Base-by-base conservation (phyloP, 2,329 filamentous ascomycete genomes). In the Alternaria sp. region DNA sequence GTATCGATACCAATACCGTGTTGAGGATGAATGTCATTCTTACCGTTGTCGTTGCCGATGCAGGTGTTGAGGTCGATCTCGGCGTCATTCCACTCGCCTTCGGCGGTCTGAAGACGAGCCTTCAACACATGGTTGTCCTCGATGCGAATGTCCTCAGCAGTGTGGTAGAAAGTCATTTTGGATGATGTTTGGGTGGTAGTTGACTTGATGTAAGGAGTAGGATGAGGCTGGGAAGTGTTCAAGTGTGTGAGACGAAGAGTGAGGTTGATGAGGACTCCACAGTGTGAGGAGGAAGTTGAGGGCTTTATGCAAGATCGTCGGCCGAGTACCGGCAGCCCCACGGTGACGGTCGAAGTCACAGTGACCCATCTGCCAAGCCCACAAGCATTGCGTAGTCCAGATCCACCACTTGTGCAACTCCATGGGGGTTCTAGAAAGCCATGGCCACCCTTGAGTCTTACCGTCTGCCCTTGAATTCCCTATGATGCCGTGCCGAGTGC, bases 1-100 rank as follows among this genome's bases (percentile, higher is more conserved):
- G 10, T 11, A 43, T 46, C 9, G 57, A 51, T 59, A 18, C 5
- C 33, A 21, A 11, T 7, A 18, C 4, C 6, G n/a, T 10, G 25
- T 28, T 14, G 11, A 4, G 15, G 26, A 12, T 6, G n/a, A 8
- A n/a, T 28, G 33, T 11, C 5, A 20, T 5, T 44, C 37, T 5
- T 55, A 84, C 86, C 86, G 61, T 87, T 72, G 55, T 82, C 66
- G 79, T 88, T 88, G 37, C 86, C 86, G 53, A 88, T 79, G 70
- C 77, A 72, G 3, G 79, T 53, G 78, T 88, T 83, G 63, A 88
- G 82, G 71, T 87, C 79, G 56, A 87, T 71, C 71, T 82, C 77
- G 12, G 81, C 71, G 23, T 87, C 82, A 25, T 81, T 70, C 56
- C 73, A 75, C 1, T 86, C 81, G 45, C 84, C 85, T 6, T 84